A percentile compares a stretch with the other conserved stretches of the same genome.
phyloP scores from a whole-genome alignment of 345 rosid genomes.

The Abelmoschus esculentus region DNA sequence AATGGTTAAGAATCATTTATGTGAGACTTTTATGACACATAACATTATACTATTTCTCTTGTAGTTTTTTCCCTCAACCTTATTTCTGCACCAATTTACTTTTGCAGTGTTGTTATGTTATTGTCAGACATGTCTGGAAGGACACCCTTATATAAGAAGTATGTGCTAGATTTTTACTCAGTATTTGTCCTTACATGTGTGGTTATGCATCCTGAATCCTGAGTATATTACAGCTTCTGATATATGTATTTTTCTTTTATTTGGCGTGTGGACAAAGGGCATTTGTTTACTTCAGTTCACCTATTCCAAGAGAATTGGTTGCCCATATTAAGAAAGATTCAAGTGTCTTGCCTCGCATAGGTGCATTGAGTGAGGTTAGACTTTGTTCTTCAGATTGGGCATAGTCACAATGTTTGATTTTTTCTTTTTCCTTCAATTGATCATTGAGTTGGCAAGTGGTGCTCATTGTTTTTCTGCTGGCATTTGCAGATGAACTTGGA shows the following conservation, averaged over 20 bases:
- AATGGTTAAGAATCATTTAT: conserved; percentile 1
- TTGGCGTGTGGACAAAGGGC: conserved; percentile 54
- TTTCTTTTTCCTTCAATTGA: background rate
- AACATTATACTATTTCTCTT: background rate
- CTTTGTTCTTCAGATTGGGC: conserved; percentile 1
- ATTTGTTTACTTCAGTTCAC: conserved; percentile 95
- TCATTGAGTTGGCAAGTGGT: conserved; percentile 6
- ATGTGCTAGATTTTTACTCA: conserved; percentile 31
- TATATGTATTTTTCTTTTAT: background rate
- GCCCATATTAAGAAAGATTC: conserved; percentile 72
- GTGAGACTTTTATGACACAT: background rate
- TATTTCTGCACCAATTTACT: background rate
- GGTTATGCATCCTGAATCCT: background rate
- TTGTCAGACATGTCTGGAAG: conserved; percentile 96
- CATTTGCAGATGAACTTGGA: conserved; percentile 96
- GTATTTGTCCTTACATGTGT: background rate
- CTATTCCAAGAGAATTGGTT: conserved; percentile 77
- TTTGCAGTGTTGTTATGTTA: conserved; percentile 79
- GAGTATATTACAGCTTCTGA: conserved; percentile 4
- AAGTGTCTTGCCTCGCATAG: conserved; percentile 26
- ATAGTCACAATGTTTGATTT: background rate
- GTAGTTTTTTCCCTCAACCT: background rate
- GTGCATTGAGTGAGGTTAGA: conserved; percentile 89
- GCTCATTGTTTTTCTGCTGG: conserved; percentile 14
- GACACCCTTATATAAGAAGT: conserved; percentile 91